A percentile compares a stretch with the other conserved stretches of the same genome.
Evolutionary conservation across 2,329 filamentous ascomycete genomes (phyloP).

Genomic region (Sporothrix inflata): DNA sequence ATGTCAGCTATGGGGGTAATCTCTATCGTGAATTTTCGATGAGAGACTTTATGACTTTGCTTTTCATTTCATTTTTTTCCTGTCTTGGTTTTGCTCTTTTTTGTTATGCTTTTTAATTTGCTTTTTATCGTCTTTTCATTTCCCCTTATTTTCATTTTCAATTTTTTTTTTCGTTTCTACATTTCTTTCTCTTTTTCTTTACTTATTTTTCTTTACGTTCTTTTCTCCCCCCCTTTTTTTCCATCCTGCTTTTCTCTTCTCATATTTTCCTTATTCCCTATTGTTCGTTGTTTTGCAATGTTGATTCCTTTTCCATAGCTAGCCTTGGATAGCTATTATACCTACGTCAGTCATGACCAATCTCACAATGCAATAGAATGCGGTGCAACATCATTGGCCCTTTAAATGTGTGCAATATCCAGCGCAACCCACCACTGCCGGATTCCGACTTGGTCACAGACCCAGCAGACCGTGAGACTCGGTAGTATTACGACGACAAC

Average conservation of each 20-base stretch:
- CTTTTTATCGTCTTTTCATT: neutral
- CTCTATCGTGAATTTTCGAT: neutral
- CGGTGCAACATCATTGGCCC: neutral
- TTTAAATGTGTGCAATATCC: neutral
- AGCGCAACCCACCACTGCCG: too few species aligned
- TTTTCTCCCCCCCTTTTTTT: neutral
- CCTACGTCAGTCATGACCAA: neutral
- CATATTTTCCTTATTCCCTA: neutral
- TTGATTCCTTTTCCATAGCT: neutral
- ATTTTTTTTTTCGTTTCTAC: neutral
- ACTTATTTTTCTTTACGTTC: neutral
- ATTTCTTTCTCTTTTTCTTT: neutral
- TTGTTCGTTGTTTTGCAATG: neutral
- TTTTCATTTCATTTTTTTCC: neutral
- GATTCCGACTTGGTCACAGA: neutral
- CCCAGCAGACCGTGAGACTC: too few species aligned
- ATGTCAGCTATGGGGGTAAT: neutral
- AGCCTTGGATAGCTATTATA: neutral
- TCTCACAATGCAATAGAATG: neutral
- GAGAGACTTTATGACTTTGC: neutral
- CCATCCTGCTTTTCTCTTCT: neutral
- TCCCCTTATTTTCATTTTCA: neutral
- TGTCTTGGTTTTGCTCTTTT: conserved; percentile 10
- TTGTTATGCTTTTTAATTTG: neutral
- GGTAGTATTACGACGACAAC: neutral